phyloP scores from a whole-genome alignment of 2,329 filamentous ascomycete genomes.

The Talaromyces sp. region DNA sequence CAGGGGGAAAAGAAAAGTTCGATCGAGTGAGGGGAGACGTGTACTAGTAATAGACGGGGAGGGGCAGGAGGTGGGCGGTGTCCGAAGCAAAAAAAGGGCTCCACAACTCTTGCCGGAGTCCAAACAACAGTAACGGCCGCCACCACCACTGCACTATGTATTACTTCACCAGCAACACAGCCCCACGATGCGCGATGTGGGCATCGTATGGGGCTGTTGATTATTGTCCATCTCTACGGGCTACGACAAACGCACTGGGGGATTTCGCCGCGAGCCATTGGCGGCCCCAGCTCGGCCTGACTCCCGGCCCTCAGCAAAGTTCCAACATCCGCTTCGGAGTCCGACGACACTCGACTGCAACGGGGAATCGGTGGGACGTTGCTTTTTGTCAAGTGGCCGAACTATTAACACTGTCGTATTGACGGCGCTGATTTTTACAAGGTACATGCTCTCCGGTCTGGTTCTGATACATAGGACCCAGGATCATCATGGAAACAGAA shows the following conservation, averaged over 20 bases:
- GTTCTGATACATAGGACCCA: neutral
- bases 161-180: neutral
- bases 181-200: neutral
- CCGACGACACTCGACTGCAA: neutral
- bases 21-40: conserved; percentile 1
- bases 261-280: neutral
- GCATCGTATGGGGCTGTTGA: neutral
- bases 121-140: neutral
- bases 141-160: no score
- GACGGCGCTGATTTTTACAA: neutral
- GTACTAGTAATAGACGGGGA: conserved; percentile 4
- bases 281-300: neutral
- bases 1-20: conserved; percentile 12
- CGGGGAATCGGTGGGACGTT: neutral
- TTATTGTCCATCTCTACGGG: neutral
- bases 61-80: conserved; percentile 7
- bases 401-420: neutral
- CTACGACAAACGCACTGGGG: neutral
- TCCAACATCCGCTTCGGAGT: neutral
- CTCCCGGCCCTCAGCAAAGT: neutral
- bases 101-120: neutral
- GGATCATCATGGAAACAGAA: neutral
- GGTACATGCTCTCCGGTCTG: neutral
- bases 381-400: neutral
- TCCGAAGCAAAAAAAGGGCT: conserved; percentile 4